phyloP scores from a whole-genome alignment of 441 rosid species.

The Sinapis alba region DNA sequence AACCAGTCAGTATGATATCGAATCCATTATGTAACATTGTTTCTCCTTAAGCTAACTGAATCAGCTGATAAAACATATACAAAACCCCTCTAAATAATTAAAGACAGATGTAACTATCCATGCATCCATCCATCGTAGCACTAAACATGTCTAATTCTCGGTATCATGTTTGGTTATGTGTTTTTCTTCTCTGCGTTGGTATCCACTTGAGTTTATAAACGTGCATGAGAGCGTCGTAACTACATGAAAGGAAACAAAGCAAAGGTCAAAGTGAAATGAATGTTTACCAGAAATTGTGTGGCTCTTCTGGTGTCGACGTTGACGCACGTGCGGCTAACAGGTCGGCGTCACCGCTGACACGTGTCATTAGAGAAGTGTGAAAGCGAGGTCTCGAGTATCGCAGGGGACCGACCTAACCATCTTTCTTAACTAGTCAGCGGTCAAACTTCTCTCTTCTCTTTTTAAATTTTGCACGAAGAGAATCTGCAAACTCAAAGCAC shows the following conservation, averaged over 20 bases:
- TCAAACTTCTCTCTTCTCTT: conserved; percentile 17
- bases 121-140: neutral
- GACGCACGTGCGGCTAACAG: conserved; percentile 38
- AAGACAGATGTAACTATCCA: neutral
- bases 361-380: conserved; percentile 28
- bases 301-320: conserved; percentile 14
- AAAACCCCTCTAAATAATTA: no score
- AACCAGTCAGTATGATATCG: no score
- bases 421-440: conserved; percentile 31
- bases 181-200: neutral
- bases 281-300: conserved; percentile 8
- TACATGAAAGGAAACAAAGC: conserved; percentile 22
- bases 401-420: conserved; percentile 35
- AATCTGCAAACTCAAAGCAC: conserved; percentile 33
- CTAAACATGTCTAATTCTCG: neutral
- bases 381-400: conserved; percentile 33
- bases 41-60: no score
- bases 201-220: conserved; percentile 1
- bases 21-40: no score
- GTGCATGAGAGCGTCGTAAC: neutral
- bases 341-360: conserved; percentile 35
- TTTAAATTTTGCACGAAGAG: conserved; percentile 17
- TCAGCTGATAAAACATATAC: no score
- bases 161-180: neutral
- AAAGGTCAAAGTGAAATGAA: conserved; percentile 31